Evolutionary conservation across 1,139 yeast genomes (phyloP).

Genomic region (Suhomyces panamericanus): DNA sequence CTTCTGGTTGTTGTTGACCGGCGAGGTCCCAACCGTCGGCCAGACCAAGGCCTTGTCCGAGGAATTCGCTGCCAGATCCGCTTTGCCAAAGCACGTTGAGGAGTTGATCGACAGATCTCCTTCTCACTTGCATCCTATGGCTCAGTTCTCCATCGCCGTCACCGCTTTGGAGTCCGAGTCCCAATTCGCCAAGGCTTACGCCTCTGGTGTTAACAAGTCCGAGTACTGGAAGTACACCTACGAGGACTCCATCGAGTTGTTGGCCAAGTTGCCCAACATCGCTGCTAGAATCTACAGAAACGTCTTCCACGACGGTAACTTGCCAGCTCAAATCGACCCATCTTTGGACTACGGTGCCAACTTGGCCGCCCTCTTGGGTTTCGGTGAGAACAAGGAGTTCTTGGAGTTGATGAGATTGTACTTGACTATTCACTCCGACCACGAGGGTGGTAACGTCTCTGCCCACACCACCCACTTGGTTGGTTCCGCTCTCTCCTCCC

Average conservation of each 20-base stretch:
- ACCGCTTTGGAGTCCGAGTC: conserved; percentile 91
- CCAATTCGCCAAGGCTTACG: conserved; percentile 87
- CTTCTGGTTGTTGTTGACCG: conserved; percentile 89
- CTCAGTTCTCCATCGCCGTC: conserved; percentile 91
- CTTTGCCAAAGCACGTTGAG: conserved; percentile 82
- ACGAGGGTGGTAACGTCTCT: conserved; percentile 98
- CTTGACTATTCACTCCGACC: conserved; percentile 94
- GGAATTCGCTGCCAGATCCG: conserved; percentile 84
- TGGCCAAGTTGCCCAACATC: conserved; percentile 89
- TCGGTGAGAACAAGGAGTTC: conserved; percentile 75
- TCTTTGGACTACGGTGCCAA: conserved; percentile 90
- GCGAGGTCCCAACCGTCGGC: conserved; percentile 77
- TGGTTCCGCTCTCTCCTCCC: conserved; percentile 93
- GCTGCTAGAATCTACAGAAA: conserved; percentile 95
- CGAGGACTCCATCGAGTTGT: conserved; percentile 85
- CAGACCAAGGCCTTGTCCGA: conserved; percentile 76
- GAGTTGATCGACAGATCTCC: conserved; percentile 84
- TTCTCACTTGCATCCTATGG: conserved; percentile 92
- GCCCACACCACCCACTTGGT: conserved; percentile 97
- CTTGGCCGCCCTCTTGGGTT: conserved; percentile 82
- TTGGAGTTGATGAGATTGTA: conserved; percentile 90
- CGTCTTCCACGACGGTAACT: conserved; percentile 82
- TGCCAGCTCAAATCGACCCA: conserved; percentile 63
- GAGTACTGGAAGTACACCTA: conserved; percentile 92
- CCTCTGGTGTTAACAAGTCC: conserved; percentile 79